Conservation (phyloP, 495 filamentous ascomycete genomes). For the Penicillium riverlandense region DNA sequence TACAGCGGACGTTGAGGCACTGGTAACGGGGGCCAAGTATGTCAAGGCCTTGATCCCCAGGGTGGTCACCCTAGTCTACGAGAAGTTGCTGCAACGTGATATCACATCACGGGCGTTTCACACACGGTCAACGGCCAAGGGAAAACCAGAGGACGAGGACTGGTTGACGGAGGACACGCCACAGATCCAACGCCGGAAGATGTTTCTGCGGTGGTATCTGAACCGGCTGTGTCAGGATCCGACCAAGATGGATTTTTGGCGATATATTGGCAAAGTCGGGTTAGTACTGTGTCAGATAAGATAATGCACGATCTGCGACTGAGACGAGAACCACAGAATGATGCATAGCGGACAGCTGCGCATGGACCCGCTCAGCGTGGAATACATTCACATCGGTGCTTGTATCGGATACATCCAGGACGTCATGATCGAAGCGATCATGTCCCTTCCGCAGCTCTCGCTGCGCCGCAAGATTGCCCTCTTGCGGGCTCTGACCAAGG, state of each 20-base stretch:
- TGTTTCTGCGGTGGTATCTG: conserved; percentile 66
- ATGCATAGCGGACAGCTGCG: conserved; percentile 65
- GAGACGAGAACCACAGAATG: conserved; percentile 32
- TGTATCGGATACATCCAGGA: conserved; percentile 65
- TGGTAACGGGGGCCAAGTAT: conserved; percentile 58
- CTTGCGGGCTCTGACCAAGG: conserved; percentile 54
- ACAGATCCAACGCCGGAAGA: conserved; percentile 67
- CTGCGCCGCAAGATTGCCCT: conserved; percentile 59
- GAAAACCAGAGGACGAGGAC: conserved; percentile 51
- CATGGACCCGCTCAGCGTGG: conserved; percentile 59
- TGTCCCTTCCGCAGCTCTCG: conserved; percentile 58
- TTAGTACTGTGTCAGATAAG: conserved; percentile 11
- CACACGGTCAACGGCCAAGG: conserved; percentile 57
- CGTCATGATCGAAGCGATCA: conserved; percentile 63
- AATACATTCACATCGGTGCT: conserved; percentile 68
- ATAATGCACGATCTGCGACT: background rate
- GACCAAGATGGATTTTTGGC: conserved; percentile 66
- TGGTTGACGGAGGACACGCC: conserved; percentile 56
- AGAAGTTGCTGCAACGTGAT: conserved; percentile 63
- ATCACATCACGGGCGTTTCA: conserved; percentile 67
- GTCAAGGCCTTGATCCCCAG: conserved; percentile 67
- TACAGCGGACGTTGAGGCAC: conserved; percentile 60
- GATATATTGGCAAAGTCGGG: conserved; percentile 74
- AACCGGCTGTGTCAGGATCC: conserved; percentile 64
- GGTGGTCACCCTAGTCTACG: conserved; percentile 65